A percentile compares a stretch with the other conserved stretches of the same genome.
These are phyloP conservation scores for Tulasnella sp. DNA, from an alignment of 768 basidiomycete genomes.

Conservation along the genomic window DNA sequence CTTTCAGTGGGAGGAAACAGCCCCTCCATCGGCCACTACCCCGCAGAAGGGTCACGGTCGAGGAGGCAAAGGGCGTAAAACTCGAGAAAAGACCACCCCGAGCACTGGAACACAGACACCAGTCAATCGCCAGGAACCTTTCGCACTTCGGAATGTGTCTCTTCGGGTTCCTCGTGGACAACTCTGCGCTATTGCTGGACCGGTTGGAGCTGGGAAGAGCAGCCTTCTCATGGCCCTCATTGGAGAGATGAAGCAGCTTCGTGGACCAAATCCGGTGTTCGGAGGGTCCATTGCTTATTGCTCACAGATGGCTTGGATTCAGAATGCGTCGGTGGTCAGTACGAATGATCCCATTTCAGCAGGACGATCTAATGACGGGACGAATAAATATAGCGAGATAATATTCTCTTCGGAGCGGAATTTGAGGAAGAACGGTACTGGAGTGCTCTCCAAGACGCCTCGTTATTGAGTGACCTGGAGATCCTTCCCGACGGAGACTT, in stretches of 20 bases:
- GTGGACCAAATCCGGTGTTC: slow-evolving; percentile 56
- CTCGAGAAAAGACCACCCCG: slow-evolving; percentile 28
- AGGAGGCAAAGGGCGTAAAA: slow-evolving; percentile 13
- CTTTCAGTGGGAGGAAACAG: slow-evolving; percentile 64
- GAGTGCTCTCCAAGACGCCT: slow-evolving; percentile 62
- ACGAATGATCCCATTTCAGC: slow-evolving; percentile 43
- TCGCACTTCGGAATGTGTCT: slow-evolving; percentile 56
- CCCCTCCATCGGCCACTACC: slow-evolving; percentile 21
- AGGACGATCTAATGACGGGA: slow-evolving; percentile 60
- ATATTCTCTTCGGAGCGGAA: slow-evolving; percentile 66
- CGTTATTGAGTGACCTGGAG: slow-evolving; percentile 64
- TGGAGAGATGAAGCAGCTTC: slow-evolving; percentile 65
- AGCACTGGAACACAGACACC: slow-evolving; percentile 23
- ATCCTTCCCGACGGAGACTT: slow-evolving; percentile 72
- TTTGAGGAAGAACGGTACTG: slow-evolving; percentile 70
- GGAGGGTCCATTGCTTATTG: slow-evolving; percentile 71
- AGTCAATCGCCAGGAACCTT: slow-evolving; percentile 44
- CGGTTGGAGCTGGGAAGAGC: slow-evolving; percentile 67
- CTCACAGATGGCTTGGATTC: slow-evolving; percentile 77
- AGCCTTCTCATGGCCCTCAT: slow-evolving; percentile 51
- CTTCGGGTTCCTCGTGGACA: slow-evolving; percentile 59
- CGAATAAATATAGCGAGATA: slow-evolving; percentile 54
- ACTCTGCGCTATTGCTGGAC: slow-evolving; percentile 63
- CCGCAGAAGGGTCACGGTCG: not conserved
- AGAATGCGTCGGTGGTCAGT: slow-evolving; percentile 64